These are phyloP conservation scores for Aspergillus fischeri DNA, from an alignment of 2,329 filamentous ascomycete species.

Conservation along the genomic window DNA sequence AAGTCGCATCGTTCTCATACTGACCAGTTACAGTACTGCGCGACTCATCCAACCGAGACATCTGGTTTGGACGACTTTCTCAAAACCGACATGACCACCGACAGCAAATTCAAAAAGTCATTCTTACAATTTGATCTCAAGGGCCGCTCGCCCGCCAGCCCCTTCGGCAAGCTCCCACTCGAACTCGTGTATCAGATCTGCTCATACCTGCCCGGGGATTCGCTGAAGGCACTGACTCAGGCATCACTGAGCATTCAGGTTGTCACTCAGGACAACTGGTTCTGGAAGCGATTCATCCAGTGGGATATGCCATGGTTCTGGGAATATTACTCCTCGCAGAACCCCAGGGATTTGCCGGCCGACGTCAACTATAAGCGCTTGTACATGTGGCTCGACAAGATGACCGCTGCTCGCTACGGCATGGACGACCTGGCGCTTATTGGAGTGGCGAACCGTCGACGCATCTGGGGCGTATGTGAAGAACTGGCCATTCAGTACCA, in stretches of 20 bases:
- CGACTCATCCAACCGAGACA: slow-evolving; percentile 13
- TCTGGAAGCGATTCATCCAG: slow-evolving; percentile 17
- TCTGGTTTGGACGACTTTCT: slow-evolving; percentile 6
- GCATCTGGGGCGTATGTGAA: slow-evolving; percentile 18
- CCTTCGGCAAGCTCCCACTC: slow-evolving; percentile 14
- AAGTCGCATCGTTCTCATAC: neutral
- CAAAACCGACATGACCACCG: slow-evolving; percentile 3
- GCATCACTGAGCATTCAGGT: slow-evolving; percentile 15
- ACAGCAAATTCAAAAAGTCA: slow-evolving; percentile 5
- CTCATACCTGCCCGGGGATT: slow-evolving; percentile 14
- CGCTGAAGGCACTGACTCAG: slow-evolving; percentile 12
- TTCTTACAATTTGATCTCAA: slow-evolving; percentile 4
- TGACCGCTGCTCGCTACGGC: slow-evolving; percentile 13
- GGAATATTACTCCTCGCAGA: slow-evolving; percentile 8
- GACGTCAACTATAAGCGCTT: slow-evolving; percentile 16
- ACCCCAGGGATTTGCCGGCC: neutral
- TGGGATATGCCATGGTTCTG: slow-evolving; percentile 20
- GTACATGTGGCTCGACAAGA: slow-evolving; percentile 14
- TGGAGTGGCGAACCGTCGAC: slow-evolving; percentile 16
- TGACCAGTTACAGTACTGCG: slow-evolving; percentile 13
- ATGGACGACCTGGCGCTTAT: slow-evolving; percentile 15
- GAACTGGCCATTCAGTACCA: slow-evolving; percentile 13
- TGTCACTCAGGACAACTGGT: slow-evolving; percentile 16
- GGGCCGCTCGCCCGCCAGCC: slow-evolving; percentile 10
- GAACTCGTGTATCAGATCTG: slow-evolving; percentile 18